phyloP scores from a whole-genome alignment of 306 rosid species.

The Lupinus albus region DNA sequence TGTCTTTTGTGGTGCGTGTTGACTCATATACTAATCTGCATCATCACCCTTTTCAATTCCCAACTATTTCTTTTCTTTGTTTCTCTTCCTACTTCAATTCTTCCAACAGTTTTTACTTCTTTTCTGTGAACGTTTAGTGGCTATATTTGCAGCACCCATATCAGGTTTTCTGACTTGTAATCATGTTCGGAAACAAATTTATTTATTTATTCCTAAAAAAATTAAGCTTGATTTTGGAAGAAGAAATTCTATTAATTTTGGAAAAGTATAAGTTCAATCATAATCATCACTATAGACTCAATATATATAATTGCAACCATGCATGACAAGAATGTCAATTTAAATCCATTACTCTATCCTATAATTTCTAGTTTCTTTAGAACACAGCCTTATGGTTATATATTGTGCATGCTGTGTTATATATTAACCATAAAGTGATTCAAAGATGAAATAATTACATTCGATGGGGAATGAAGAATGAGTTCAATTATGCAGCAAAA shows the following conservation, averaged over 20 bases:
- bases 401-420: not conserved
- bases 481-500: not conserved
- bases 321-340: too few species aligned
- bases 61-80: not conserved
- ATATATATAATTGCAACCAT: too few species aligned
- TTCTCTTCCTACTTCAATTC: not conserved
- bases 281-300: too few species aligned
- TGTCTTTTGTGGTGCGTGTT: constrained; percentile 2
- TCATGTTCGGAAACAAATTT: too few species aligned
- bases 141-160: too few species aligned
- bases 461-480: not conserved
- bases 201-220: too few species aligned
- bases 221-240: too few species aligned
- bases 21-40: not conserved
- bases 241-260: too few species aligned
- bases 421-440: not conserved
- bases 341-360: too few species aligned
- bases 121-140: too few species aligned
- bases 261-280: too few species aligned
- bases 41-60: not conserved
- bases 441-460: not conserved
- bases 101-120: constrained; percentile 7
- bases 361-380: not conserved
- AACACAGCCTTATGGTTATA: not conserved
- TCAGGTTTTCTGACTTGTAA: too few species aligned